Percentiles rank a stretch among this genome's conserved stretches.
phyloP scores from a whole-genome alignment of 176 grass and related monocot genomes.

The Triticum aestivum region DNA sequence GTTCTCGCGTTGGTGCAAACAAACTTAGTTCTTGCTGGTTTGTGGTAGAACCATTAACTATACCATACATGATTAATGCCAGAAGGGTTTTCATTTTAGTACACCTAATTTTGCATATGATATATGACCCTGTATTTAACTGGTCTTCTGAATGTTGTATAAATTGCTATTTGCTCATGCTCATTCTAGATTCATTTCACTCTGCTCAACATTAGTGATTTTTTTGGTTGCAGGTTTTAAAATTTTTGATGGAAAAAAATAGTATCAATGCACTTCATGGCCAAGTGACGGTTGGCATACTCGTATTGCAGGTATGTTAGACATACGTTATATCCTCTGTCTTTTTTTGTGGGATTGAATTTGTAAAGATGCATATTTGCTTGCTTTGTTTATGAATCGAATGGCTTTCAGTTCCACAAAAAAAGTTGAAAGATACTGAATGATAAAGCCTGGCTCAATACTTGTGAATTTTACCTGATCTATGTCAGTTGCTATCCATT shows the following conservation, averaged over 20 bases:
- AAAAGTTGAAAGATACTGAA: background rate
- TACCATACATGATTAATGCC: background rate
- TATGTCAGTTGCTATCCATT: conserved; percentile 12
- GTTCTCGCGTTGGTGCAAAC: background rate
- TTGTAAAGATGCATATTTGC: background rate
- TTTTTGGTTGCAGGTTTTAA: conserved; percentile 65
- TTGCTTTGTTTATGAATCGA: conserved; percentile 16
- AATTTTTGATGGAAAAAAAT: conserved; percentile 98
- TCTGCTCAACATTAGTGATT: background rate
- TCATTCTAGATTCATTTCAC: background rate
- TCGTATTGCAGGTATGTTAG: conserved; percentile 79
- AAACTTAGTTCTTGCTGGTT: background rate
- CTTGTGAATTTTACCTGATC: background rate
- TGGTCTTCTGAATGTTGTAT: background rate
- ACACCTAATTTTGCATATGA: background rate
- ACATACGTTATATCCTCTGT: conserved; percentile 16
- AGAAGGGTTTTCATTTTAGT: background rate
- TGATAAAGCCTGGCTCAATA: background rate
- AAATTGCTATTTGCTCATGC: background rate
- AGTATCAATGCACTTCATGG: conserved; percentile 96
- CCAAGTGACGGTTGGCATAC: conserved; percentile 94
- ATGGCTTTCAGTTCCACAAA: background rate
- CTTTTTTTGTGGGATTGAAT: conserved; percentile 13
- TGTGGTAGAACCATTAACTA: background rate
- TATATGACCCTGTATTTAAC: background rate